Base-by-base conservation (phyloP, 768 basidiomycete species). In the Trametes villosa region DNA sequence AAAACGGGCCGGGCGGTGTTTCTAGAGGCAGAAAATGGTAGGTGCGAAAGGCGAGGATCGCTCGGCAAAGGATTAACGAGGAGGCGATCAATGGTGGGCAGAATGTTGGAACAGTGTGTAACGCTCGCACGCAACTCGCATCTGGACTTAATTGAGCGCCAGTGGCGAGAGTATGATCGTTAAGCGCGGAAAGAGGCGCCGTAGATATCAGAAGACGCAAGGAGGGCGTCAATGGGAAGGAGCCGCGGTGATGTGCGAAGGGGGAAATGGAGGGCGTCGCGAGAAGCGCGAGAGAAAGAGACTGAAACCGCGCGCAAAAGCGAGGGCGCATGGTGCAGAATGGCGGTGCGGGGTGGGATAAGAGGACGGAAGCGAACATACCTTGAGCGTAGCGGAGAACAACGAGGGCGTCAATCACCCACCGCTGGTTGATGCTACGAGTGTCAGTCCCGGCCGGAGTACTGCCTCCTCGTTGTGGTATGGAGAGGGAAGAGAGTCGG, bases 1-100 rank as follows among this genome's bases (percentile, higher is more conserved):
- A 53, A 48, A 53, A 29, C 44, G 47, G 48, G 27, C 51, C 36
- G 47, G 24, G 38, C 20, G n/a, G n/a, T n/a, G n/a, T n/a, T n/a
- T n/a, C n/a, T n/a, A 20, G 33, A 17, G 34, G 31, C 36, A 22
- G 24, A 45, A 12, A 22, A 7, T 24, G 55, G 46, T 13, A 34
- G 20, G 3, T 24, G 22, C 17, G 12, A 48, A 26, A n/a, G n/a
- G 31, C 24, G 27, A 40, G 22, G 9, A 54, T n/a, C n/a, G n/a
- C 15, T 26, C 24, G 20, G 22, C 20, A 2, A 49, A 11, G 17
- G 31, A 45, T 6, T 27, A 45, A 38, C 18, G 18, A 4, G 18
- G 36, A 18, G 4, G 36, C 13, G 36, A 38, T 38, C 36, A 38
- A 18, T 45, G 44, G 44, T n/a, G n/a, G n/a, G n/a, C n/a, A n/a